Conservation (phyloP, 495 filamentous ascomycete genomes). For the Penicillium alfredii region DNA sequence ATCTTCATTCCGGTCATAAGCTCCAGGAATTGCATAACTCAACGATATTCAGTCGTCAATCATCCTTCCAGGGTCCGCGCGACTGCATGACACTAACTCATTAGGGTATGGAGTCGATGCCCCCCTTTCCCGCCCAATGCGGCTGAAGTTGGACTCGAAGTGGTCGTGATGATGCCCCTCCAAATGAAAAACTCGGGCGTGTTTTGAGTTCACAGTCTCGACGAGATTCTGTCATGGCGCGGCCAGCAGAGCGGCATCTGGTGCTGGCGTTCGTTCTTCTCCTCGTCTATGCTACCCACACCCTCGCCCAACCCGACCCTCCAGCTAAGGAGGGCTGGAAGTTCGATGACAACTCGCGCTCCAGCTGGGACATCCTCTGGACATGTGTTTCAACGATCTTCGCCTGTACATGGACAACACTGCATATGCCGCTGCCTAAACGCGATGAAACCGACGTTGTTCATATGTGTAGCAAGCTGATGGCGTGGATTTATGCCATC, state of each 20-base stretch:
- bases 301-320: conserved; percentile 5
- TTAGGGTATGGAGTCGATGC: no score
- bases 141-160: no score
- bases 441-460: background rate
- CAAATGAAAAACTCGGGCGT: no score
- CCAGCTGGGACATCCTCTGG: conserved; percentile 18
- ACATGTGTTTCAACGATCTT: conserved; percentile 16
- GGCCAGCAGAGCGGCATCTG: background rate
- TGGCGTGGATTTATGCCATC: conserved; percentile 2
- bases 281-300: background rate
- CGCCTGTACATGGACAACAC: conserved; percentile 17
- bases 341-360: conserved; percentile 10
- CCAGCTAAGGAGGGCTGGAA: conserved; percentile 12
- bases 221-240: background rate
- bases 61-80: no score
- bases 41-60: no score
- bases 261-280: background rate
- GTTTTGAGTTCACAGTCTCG: no score
- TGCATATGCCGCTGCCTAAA: conserved; percentile 7
- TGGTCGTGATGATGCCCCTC: no score
- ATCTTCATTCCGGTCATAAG: no score
- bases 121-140: no score
- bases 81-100: no score
- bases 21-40: no score
- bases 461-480: background rate